These are phyloP conservation scores for Pelargonium myrrhifolium DNA, from an alignment of 441 rosid genomes.

Conservation along the genomic window DNA sequence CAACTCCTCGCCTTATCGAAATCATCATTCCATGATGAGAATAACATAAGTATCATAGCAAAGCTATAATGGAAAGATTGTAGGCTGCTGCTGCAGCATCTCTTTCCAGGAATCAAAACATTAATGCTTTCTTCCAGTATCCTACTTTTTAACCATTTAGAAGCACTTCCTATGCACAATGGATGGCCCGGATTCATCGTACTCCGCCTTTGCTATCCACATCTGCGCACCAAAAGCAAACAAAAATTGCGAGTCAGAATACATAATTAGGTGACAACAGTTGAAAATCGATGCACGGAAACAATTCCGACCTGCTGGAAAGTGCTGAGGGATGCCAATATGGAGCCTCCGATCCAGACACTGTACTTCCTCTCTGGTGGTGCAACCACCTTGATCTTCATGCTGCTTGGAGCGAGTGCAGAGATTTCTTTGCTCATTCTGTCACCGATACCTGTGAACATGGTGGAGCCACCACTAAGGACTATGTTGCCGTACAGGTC, in stretches of 20 bases:
- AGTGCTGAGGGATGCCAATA: slow-evolving; percentile 73
- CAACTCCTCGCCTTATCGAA: slow-evolving; percentile 31
- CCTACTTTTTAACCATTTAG: neutral
- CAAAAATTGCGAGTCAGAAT: neutral
- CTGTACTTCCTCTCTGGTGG: slow-evolving; percentile 77
- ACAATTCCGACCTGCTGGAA: slow-evolving; percentile 60
- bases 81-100: neutral
- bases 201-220: slow-evolving; percentile 97
- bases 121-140: neutral
- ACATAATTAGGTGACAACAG: neutral
- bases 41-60: neutral
- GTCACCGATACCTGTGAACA: slow-evolving; percentile 71
- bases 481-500: slow-evolving; percentile 68
- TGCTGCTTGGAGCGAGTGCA: slow-evolving; percentile 62
- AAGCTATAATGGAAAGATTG: neutral
- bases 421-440: slow-evolving; percentile 80
- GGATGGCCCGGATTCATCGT: slow-evolving; percentile 69
- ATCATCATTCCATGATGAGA: slow-evolving; percentile 24
- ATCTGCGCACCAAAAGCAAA: slow-evolving; percentile 40
- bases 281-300: neutral
- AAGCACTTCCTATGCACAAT: slow-evolving; percentile 8
- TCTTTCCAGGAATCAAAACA: neutral
- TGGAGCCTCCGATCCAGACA: slow-evolving; percentile 75
- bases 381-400: slow-evolving; percentile 27
- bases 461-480: slow-evolving; percentile 67